These are phyloP conservation scores for Dichomitus squalens DNA, from an alignment of 1,284 basidiomycete genomes.

Conservation along the genomic window DNA sequence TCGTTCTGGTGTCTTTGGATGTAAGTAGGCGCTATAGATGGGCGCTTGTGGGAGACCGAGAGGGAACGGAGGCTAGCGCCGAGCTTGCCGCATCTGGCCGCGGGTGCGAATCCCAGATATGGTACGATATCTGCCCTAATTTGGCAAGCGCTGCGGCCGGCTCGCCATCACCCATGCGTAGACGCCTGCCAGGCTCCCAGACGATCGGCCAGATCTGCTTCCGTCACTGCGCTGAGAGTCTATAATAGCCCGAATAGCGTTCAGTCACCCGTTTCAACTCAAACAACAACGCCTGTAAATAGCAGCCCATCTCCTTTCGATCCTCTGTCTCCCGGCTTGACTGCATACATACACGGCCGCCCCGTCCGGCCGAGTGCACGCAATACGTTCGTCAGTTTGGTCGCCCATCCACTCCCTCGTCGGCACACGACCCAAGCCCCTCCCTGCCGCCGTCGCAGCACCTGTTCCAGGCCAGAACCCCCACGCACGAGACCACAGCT, in stretches of 20 bases:
- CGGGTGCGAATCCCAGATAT: conserved; percentile 6
- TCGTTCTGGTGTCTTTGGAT: too few relatives aligned
- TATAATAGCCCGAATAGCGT: conserved; percentile 7
- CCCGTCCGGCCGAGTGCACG: background rate
- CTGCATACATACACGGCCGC: too few relatives aligned
- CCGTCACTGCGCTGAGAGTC: conserved; percentile 2
- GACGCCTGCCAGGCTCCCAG: too few relatives aligned
- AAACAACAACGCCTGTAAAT: background rate
- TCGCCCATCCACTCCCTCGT: background rate
- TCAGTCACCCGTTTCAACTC: conserved; percentile 8
- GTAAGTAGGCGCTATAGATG: too few relatives aligned
- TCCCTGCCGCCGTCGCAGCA: too few relatives aligned
- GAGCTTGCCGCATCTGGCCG: background rate
- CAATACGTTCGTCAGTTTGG: too few relatives aligned
- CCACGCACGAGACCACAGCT: too few relatives aligned
- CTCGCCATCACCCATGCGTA: conserved; percentile 1
- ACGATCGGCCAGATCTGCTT: conserved; percentile 18
- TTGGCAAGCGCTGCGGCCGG: conserved; percentile 10
- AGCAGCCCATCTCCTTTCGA: background rate
- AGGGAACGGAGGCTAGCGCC: too few relatives aligned
- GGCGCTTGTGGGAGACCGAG: background rate
- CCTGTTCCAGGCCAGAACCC: too few relatives aligned
- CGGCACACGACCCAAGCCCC: too few relatives aligned
- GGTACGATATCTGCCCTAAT: conserved; percentile 12
- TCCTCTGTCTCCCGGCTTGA: background rate